Conservation (phyloP, 805 yeast species). For the Candida stauntonica region DNA sequence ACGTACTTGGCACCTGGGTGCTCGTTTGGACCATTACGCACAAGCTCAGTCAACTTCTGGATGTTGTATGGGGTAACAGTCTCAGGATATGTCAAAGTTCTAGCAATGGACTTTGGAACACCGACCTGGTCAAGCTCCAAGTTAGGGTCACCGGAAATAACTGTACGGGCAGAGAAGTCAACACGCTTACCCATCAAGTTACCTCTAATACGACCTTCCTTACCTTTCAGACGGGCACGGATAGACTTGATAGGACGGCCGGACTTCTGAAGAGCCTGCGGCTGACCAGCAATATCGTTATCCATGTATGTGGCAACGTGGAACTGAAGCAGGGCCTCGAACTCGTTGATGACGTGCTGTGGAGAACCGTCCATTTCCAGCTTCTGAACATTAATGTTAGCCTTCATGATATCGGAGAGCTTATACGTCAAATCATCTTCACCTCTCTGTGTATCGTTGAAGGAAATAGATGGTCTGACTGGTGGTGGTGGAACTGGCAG, state of each 20-base stretch:
- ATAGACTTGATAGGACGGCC: slow-evolving; percentile 98
- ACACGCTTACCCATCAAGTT: slow-evolving; percentile 99
- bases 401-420: slow-evolving; percentile 93
- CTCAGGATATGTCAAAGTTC: slow-evolving; percentile 94
- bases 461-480: slow-evolving; percentile 97
- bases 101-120: slow-evolving; percentile 95
- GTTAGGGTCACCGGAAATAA: slow-evolving; percentile 98
- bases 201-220: slow-evolving; percentile 98
- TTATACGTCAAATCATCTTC: slow-evolving; percentile 98
- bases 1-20: slow-evolving; percentile 99
- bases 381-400: slow-evolving; percentile 95
- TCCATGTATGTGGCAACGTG: slow-evolving; percentile 99
- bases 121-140: slow-evolving; percentile 98
- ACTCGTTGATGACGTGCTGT: slow-evolving; percentile 94
- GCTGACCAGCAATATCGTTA: slow-evolving; percentile 99
- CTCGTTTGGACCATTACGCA: slow-evolving; percentile 97
- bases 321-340: slow-evolving; percentile 90
- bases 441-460: slow-evolving; percentile 96
- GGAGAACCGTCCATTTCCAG: slow-evolving; percentile 99
- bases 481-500: slow-evolving; percentile 99
- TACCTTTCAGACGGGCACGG: slow-evolving; percentile 99
- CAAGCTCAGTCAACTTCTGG: slow-evolving; percentile 86
- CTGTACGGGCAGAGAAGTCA: slow-evolving; percentile 98
- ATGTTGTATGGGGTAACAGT: slow-evolving; percentile 97
- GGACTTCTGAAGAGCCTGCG: slow-evolving; percentile 96